phyloP scores from a whole-genome alignment of 2,329 filamentous ascomycete genomes.

The Colletotrichum spaethianum region DNA sequence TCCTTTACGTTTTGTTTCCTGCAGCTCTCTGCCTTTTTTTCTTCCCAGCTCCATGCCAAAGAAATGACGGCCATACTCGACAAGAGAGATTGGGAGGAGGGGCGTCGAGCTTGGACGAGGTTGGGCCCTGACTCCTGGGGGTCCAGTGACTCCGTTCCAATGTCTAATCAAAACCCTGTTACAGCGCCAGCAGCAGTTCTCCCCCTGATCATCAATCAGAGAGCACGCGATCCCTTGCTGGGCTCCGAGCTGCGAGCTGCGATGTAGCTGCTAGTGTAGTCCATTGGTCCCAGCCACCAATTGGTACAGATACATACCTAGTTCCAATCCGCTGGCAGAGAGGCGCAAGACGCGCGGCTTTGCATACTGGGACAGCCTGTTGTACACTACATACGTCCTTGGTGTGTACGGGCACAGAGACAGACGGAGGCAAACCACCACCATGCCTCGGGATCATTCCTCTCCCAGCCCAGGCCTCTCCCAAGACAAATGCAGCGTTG shows the following conservation, averaged over 20 bases:
- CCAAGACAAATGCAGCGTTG: constrained; percentile 11
- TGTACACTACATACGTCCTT: neutral
- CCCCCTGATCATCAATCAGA: neutral
- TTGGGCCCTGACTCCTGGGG: no score
- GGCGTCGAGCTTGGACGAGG: neutral
- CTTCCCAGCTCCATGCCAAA: neutral
- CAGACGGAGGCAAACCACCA: neutral
- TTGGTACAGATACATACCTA: no score
- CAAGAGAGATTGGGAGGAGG: neutral
- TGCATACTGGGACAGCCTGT: constrained; percentile 1
- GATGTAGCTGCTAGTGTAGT: neutral
- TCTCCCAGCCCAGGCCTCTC: neutral
- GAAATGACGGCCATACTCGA: neutral
- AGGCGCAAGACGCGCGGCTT: constrained; percentile 36
- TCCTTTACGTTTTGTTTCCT: constrained; percentile 8
- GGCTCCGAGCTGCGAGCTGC: constrained; percentile 12
- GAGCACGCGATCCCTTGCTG: constrained; percentile 35
- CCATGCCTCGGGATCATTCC: constrained; percentile 5
- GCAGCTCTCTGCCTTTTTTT: neutral
- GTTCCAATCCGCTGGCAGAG: constrained; percentile 1
- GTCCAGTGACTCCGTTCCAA: neutral
- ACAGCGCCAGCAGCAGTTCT: neutral
- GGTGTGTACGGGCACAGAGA: neutral
- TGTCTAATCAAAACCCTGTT: neutral
- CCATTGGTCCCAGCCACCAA: constrained; percentile 13